Conservation (phyloP, 2,329 filamentous ascomycete genomes). For the Scedosporium aurantiacum region DNA sequence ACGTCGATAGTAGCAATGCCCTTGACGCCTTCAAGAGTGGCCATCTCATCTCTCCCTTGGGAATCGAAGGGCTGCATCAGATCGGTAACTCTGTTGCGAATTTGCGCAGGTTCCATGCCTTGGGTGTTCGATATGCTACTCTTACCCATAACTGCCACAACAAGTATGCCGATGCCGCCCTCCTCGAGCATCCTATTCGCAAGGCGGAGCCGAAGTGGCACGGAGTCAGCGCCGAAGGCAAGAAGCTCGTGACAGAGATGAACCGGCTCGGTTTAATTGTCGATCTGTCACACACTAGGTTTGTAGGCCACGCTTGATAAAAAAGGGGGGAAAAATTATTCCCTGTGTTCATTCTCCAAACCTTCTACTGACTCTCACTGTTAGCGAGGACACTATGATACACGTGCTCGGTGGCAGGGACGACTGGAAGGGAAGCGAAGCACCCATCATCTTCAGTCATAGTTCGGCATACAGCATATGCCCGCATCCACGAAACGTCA, state of each 20-base stretch:
- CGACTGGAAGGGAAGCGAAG: constrained; percentile 59
- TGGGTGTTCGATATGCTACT: constrained; percentile 81
- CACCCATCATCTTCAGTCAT: constrained; percentile 83
- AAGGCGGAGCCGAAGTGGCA: constrained; percentile 50
- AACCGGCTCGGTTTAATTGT: constrained; percentile 92
- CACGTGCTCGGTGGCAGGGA: constrained; percentile 60
- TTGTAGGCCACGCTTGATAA: constrained; percentile 13
- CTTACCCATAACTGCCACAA: constrained; percentile 94
- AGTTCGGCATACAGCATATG: constrained; percentile 72
- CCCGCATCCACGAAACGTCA: constrained; percentile 82
- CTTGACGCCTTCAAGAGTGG: constrained; percentile 47
- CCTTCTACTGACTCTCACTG: neutral
- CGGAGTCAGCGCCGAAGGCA: constrained; percentile 63
- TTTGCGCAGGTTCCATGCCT: constrained; percentile 60
- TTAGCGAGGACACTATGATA: constrained; percentile 65
- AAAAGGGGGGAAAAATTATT: too few relatives aligned
- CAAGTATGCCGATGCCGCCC: constrained; percentile 72
- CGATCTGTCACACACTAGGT: constrained; percentile 63
- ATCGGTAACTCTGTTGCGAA: constrained; percentile 76
- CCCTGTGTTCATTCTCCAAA: neutral
- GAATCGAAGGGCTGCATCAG: constrained; percentile 82
- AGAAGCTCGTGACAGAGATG: constrained; percentile 70
- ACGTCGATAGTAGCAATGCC: constrained; percentile 49
- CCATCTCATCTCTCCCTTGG: constrained; percentile 65
- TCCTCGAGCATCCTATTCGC: constrained; percentile 42